Evolutionary conservation across 1,284 basidiomycete species (phyloP), one percentile per base, ranked within the genome.

Genomic region (Termitomyces sp.): DNA sequence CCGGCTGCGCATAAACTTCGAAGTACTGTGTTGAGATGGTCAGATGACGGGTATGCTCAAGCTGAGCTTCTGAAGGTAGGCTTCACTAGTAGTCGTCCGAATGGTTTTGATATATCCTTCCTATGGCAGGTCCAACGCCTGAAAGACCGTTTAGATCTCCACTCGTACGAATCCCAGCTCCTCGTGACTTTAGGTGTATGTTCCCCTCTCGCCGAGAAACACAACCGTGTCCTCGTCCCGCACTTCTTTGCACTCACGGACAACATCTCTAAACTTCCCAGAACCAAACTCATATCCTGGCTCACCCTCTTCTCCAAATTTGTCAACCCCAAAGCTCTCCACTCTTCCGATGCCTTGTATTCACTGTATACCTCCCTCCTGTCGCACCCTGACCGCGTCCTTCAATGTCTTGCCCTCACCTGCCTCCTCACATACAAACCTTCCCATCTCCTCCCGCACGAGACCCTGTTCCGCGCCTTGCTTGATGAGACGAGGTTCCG

Each of bases 261-360:
- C 66, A 69, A 71, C 11, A 63, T 68, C 2, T 66, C 72, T 5
- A 77, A 72, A 52, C 68, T 84, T 10, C 70, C 80, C 19, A 75
- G 78, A 50, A 68, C 74, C n/a, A 84, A 80, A 60, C 79, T 93
- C 26, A 75, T 69, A 16, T 75, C 81, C 1, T 97, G 91, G 85
- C 83, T 99, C 24, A 82, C 83, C 31, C 77, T 99, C 1, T 91
- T 98, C 65, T 80, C 89, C 52, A 95, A 93, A 66, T 91, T 99
- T 66, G 74, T 74, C 61, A 97, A 97, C 64, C 94, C 94, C 9
- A 95, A 93, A 68, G 90, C 91, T 0, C 75, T 97, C 1, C 81
- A 84, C 62, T 79, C 83, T 3, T 81, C 91, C 0, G 78, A 85
- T 9, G 79, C 78, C 0, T 77, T 99, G 14, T 82, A 82, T 53